Evolutionary conservation across 352 stramenopile species (phyloP).

Genomic region (Phytophthora cactorum): DNA sequence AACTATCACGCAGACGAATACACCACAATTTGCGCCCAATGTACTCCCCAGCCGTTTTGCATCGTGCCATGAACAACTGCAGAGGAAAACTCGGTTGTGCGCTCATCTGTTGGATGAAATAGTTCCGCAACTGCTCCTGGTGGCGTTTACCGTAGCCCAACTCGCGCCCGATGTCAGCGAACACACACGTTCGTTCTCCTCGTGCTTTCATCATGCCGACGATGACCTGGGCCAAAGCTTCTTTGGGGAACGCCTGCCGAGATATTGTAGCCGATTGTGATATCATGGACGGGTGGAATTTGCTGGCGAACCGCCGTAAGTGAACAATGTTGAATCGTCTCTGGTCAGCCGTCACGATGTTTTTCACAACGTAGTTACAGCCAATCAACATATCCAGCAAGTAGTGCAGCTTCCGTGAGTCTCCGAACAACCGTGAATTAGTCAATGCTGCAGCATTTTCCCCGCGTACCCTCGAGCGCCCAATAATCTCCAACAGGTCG

Average conservation of each 20-base stretch:
- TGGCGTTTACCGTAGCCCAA: constrained; percentile 78
- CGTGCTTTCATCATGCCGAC: constrained; percentile 67
- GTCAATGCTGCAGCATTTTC: constrained; percentile 69
- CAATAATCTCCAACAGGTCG: constrained; percentile 83
- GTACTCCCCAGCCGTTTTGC: constrained; percentile 64
- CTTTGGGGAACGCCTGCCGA: constrained; percentile 65
- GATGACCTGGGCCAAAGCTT: constrained; percentile 63
- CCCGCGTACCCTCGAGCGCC: constrained; percentile 56
- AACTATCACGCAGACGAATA: constrained; percentile 52
- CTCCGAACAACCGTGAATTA: constrained; percentile 64
- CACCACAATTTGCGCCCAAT: constrained; percentile 85
- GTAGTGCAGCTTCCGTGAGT: constrained; percentile 82
- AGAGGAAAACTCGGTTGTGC: constrained; percentile 63
- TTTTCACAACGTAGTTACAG: constrained; percentile 69
- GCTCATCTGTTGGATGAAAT: constrained; percentile 81
- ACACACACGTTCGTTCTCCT: constrained; percentile 75
- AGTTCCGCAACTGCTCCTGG: constrained; percentile 84
- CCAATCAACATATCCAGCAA: constrained; percentile 81
- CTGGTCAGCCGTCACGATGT: constrained; percentile 73
- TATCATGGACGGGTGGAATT: constrained; percentile 78
- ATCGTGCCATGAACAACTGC: constrained; percentile 83
- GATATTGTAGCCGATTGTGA: constrained; percentile 60
- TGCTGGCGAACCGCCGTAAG: constrained; percentile 61
- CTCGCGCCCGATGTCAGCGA: constrained; percentile 87
- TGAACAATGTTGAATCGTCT: constrained; percentile 86